Conservation (phyloP, 2,329 filamentous ascomycete genomes). For the Cadophora sp. region DNA sequence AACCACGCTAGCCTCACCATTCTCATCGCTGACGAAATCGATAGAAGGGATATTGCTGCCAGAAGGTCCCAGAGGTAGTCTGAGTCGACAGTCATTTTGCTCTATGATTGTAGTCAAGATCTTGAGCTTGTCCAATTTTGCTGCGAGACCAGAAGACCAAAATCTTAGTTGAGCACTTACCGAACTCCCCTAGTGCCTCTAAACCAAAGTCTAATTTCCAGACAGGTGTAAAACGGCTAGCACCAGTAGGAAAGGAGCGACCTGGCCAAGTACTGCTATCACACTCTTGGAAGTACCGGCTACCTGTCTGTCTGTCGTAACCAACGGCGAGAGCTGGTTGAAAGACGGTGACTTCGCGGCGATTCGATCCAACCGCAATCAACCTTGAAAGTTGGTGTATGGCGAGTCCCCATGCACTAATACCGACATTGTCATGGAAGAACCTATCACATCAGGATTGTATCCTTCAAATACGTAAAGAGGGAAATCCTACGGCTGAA, state of each 20-base stretch:
- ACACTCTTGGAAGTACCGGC: neutral
- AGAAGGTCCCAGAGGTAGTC: slow-evolving; percentile 20
- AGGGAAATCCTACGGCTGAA: slow-evolving; percentile 32
- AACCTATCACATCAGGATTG: slow-evolving; percentile 51
- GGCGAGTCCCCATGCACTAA: slow-evolving; percentile 83
- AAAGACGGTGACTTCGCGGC: slow-evolving; percentile 61
- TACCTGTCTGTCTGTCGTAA: neutral
- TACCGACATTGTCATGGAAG: slow-evolving; percentile 77
- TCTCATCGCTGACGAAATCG: slow-evolving; percentile 34
- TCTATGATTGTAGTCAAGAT: neutral
- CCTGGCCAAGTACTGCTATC: neutral
- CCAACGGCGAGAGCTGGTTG: neutral
- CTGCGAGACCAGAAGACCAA: too few relatives aligned
- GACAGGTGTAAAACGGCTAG: neutral
- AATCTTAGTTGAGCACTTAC: neutral
- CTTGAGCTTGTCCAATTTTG: too few relatives aligned
- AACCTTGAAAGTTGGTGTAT: slow-evolving; percentile 82
- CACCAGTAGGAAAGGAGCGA: neutral
- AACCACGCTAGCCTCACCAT: slow-evolving; percentile 34
- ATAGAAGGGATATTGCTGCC: slow-evolving; percentile 42
- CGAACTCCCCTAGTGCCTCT: neutral
- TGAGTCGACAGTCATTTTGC: slow-evolving; percentile 25
- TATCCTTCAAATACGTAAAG: neutral
- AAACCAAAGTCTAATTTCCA: neutral
- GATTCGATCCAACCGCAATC: slow-evolving; percentile 86